Conservation (phyloP, 176 grass and related monocot species). For the Secale cereale region DNA sequence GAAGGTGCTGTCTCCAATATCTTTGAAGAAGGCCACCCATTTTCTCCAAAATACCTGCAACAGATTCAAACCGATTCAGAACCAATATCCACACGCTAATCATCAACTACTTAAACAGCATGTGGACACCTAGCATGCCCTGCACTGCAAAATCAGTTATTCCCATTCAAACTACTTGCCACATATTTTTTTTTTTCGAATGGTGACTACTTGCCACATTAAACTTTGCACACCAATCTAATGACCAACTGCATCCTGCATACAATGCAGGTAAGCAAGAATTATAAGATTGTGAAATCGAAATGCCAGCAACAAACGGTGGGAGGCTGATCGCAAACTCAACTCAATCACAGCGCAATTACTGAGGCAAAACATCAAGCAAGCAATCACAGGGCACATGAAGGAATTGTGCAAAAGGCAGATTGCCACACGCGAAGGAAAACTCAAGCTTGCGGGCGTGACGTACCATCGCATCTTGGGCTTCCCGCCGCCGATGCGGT, state of each 20-base stretch:
- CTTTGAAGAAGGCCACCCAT: conserved; percentile 92
- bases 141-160: neutral
- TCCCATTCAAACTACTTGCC: neutral
- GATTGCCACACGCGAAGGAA: neutral
- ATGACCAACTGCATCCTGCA: neutral
- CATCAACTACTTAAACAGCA: conserved; percentile 2
- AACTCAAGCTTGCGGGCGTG: neutral
- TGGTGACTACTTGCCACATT: no score
- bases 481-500: conserved; percentile 85
- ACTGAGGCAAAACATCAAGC: neutral
- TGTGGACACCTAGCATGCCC: neutral
- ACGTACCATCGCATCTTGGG: conserved; percentile 97
- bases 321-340: neutral
- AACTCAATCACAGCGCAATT: neutral
- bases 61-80: conserved; percentile 22
- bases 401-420: neutral
- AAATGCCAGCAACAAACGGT: neutral
- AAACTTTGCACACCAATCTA: neutral
- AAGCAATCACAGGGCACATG: neutral
- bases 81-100: conserved; percentile 17
- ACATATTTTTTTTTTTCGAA: neutral
- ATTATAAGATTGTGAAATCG: neutral
- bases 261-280: neutral
- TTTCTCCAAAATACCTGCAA: conserved; percentile 77
- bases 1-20: conserved; percentile 69